Conservation (phyloP, 805 yeast species). For the Hanseniaspora singularis region DNA sequence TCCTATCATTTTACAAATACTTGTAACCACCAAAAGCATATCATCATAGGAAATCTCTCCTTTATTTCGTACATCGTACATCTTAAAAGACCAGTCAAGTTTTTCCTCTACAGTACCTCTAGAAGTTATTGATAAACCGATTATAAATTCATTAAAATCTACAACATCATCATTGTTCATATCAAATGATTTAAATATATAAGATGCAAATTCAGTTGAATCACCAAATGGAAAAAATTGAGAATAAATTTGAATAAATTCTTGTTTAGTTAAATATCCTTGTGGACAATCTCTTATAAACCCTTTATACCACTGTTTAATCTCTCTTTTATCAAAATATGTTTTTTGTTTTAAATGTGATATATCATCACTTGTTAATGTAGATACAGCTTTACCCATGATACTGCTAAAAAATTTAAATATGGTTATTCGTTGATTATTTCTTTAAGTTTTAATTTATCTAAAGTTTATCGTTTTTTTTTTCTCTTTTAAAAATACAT, state of each 20-base stretch:
- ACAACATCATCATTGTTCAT: constrained; percentile 66
- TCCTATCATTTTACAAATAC: constrained; percentile 92
- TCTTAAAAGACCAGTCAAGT: constrained; percentile 74
- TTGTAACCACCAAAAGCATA: constrained; percentile 62
- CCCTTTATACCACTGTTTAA: constrained; percentile 98
- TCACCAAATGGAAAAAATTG: constrained; percentile 98
- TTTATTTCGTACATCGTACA: constrained; percentile 72
- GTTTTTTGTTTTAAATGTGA: constrained; percentile 73
- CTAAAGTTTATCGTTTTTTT: too few relatives aligned
- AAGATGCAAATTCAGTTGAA: constrained; percentile 80
- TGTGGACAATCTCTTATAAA: constrained; percentile 86
- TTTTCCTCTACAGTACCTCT: constrained; percentile 79
- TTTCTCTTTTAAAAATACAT: too few relatives aligned
- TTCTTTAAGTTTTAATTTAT: too few relatives aligned
- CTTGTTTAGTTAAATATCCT: constrained; percentile 76
- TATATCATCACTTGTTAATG: constrained; percentile 80
- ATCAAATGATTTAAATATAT: constrained; percentile 82
- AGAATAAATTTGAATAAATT: constrained; percentile 81
- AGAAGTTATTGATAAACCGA: constrained; percentile 74
- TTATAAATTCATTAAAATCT: constrained; percentile 84
- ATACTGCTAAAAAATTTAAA: not conserved
- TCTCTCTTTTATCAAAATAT: constrained; percentile 80
- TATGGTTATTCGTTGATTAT: too few relatives aligned
- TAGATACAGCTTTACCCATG: constrained; percentile 94
- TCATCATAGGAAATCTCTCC: constrained; percentile 70